Conservation (phyloP, 1,284 basidiomycete species). For the Cutaneotrichosporon curvatum region DNA sequence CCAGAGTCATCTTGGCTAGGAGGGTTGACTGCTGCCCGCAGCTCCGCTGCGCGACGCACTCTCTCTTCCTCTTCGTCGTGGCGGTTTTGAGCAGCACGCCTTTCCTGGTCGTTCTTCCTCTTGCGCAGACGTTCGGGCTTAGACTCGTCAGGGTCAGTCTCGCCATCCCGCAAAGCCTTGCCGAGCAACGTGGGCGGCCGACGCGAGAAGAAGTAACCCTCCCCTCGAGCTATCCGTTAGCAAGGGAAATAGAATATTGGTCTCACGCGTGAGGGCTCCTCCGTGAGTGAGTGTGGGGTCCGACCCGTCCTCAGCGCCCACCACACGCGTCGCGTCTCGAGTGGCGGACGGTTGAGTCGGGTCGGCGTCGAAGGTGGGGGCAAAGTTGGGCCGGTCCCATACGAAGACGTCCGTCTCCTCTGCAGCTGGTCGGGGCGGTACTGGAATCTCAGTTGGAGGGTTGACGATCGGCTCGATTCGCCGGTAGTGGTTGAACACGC, state of each 20-base stretch:
- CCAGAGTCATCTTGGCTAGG: slow-evolving; percentile 7
- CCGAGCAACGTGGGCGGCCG: slow-evolving; percentile 45
- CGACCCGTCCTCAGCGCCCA: slow-evolving; percentile 24
- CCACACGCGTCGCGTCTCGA: slow-evolving; percentile 24
- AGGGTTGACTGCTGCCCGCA: slow-evolving; percentile 12
- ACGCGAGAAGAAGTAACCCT: slow-evolving; percentile 45
- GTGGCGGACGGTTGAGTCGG: slow-evolving; percentile 21
- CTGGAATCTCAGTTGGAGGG: slow-evolving; percentile 46
- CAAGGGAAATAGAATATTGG: no score
- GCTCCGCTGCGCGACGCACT: slow-evolving; percentile 12
- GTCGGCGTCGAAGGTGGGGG: slow-evolving; percentile 14
- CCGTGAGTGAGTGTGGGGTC: slow-evolving; percentile 39
- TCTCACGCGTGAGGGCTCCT: no score
- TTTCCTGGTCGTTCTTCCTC: slow-evolving; percentile 5
- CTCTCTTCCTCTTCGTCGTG: slow-evolving; percentile 16
- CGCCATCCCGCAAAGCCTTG: slow-evolving; percentile 4
- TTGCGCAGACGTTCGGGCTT: slow-evolving; percentile 1
- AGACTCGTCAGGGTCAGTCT: slow-evolving; percentile 1
- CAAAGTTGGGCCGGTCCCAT: slow-evolving; percentile 21
- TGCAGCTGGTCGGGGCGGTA: slow-evolving; percentile 22
- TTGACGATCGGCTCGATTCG: slow-evolving; percentile 51
- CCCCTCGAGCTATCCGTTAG: slow-evolving; percentile 28
- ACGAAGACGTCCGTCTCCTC: slow-evolving; percentile 4
- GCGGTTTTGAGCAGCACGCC: no score
- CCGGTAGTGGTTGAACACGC: slow-evolving; percentile 88